A percentile compares a stretch with the other conserved stretches of the same genome.
These are phyloP conservation scores for Dimocarpus longan DNA, from an alignment of 345 rosid species.

Conservation along the genomic window DNA sequence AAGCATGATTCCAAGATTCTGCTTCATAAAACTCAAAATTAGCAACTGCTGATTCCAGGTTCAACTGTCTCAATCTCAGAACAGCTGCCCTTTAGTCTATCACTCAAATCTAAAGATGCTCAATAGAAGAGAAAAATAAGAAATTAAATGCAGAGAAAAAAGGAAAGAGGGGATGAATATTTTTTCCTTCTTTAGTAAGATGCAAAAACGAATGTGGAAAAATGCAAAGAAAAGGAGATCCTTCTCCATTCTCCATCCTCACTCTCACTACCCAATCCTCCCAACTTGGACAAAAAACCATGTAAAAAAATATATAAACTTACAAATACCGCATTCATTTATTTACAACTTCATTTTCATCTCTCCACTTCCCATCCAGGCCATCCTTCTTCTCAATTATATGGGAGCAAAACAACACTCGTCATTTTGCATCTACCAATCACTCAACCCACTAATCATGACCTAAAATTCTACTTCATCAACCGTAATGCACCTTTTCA, in stretches of 20 bases:
- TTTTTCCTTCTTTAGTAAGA: not conserved
- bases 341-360: not conserved
- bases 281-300: not conserved
- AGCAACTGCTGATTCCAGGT: not conserved
- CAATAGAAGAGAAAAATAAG: not conserved
- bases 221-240: not conserved
- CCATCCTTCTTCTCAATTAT: not conserved
- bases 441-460: not conserved
- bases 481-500: not conserved
- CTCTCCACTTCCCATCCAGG: not conserved
- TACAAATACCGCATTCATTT: not conserved
- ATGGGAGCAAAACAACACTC: not conserved
- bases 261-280: not conserved
- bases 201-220: not conserved
- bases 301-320: not conserved
- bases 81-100: not conserved
- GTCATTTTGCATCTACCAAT: not conserved
- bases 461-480: not conserved
- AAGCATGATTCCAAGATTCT: not conserved
- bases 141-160: not conserved
- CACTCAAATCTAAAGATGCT: not conserved
- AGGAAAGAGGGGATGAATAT: not conserved
- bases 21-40: not conserved
- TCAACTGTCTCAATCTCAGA: not conserved
- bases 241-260: not conserved